These are phyloP conservation scores for Boletus bicolor DNA, from an alignment of 768 basidiomycete genomes.

Conservation along the genomic window DNA sequence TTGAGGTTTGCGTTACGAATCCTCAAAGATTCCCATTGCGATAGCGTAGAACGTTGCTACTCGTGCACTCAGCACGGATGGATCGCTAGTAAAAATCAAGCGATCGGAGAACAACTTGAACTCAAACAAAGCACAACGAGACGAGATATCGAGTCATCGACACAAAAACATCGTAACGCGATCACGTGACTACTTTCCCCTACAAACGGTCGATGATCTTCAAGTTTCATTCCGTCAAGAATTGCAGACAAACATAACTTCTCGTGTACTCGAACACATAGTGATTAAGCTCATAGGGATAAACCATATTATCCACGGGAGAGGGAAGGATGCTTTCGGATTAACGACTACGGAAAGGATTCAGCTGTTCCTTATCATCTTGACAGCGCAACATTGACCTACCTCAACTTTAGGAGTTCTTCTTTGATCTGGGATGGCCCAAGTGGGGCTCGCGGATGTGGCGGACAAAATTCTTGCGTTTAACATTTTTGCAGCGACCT, in stretches of 20 bases:
- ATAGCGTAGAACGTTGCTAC: slow-evolving; percentile 11
- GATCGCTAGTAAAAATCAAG: background rate
- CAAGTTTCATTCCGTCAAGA: background rate
- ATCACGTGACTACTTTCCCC: slow-evolving; percentile 17
- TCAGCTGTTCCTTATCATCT: background rate
- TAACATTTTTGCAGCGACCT: rapidly evolving
- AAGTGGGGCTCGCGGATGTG: slow-evolving; percentile 1
- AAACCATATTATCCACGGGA: background rate
- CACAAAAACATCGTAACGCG: background rate
- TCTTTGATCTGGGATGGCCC: background rate
- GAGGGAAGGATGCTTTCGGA: background rate
- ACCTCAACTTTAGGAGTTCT: background rate
- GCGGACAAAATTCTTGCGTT: slow-evolving; percentile 3
- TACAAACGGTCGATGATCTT: too few relatives aligned
- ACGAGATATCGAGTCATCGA: too few relatives aligned
- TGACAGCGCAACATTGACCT: background rate
- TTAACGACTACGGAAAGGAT: background rate
- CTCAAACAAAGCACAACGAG: slow-evolving; percentile 3
- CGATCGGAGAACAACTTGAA: slow-evolving; percentile 3
- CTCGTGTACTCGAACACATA: background rate
- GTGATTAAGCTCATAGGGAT: background rate
- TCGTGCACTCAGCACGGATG: background rate
- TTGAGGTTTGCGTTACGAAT: slow-evolving; percentile 59
- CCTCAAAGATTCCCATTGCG: slow-evolving; percentile 47
- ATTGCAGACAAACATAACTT: background rate